Evolutionary conservation across 768 basidiomycete species (phyloP).

Genomic region (Galerina marginata): DNA sequence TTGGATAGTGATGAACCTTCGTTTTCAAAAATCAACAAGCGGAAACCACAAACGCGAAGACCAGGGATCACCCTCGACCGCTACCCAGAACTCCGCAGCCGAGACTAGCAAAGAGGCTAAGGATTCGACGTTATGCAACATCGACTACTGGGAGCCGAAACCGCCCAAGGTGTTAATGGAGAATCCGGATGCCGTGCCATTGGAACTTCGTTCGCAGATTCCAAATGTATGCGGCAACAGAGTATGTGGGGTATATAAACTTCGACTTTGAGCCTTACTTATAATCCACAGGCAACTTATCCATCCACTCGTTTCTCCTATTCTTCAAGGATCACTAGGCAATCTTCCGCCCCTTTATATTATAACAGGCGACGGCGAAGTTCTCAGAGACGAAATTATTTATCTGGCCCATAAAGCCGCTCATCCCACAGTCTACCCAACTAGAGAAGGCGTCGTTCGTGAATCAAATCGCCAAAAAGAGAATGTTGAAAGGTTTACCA

Average conservation of each 20-base stretch:
- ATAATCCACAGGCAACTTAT: conserved; percentile 52
- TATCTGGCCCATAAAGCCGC: conserved; percentile 84
- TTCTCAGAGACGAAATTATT: conserved; percentile 78
- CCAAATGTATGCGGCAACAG: conserved; percentile 78
- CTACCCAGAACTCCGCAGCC: no score
- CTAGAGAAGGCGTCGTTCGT: conserved; percentile 55
- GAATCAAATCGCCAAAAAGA: conserved; percentile 53
- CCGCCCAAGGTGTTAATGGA: conserved; percentile 64
- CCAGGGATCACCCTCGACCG: no score
- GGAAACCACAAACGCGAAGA: no score
- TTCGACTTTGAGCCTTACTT: conserved; percentile 1
- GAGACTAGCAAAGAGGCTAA: neutral
- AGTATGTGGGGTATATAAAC: conserved; percentile 42
- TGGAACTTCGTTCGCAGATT: conserved; percentile 71
- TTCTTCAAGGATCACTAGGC: conserved; percentile 73
- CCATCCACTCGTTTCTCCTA: conserved; percentile 76
- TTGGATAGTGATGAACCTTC: conserved; percentile 18
- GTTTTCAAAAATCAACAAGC: no score
- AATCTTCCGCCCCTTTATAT: conserved; percentile 80
- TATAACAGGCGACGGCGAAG: conserved; percentile 74
- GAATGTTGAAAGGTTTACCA: conserved; percentile 54
- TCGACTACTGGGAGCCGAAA: conserved; percentile 54
- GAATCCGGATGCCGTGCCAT: conserved; percentile 44
- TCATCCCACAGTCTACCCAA: conserved; percentile 67
- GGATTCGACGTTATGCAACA: conserved; percentile 3